phyloP scores from a whole-genome alignment of 106 monocot species.

The Allium cepa region DNA sequence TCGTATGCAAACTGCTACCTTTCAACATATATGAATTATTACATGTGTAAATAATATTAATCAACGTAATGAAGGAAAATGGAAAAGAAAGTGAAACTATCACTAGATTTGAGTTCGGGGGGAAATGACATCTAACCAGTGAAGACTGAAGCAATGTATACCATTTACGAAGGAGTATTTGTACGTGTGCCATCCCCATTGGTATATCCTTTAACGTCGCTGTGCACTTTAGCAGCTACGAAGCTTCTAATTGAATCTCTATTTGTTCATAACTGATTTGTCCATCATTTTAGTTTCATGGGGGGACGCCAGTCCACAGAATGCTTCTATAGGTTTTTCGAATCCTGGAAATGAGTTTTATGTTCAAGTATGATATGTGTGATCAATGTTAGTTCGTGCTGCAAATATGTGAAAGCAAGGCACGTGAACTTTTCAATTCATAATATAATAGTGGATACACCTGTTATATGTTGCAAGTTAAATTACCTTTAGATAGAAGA shows the following conservation, averaged over 20 bases:
- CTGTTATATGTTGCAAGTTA: too few species aligned
- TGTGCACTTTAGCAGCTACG: conserved; percentile 56
- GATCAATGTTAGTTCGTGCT: too few species aligned
- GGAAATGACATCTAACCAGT: conserved; percentile 58
- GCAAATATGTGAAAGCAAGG: too few species aligned
- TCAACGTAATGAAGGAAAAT: too few species aligned
- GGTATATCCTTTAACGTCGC: conserved; percentile 41
- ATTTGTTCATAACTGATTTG: conserved; percentile 19
- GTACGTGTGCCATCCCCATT: conserved; percentile 91
- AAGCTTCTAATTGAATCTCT: conserved; percentile 36
- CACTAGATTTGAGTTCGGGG: conserved; percentile 30
- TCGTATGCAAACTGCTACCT: neutral
- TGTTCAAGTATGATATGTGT: neutral
- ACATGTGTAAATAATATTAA: conserved; percentile 7
- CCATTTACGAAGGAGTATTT: conserved; percentile 73
- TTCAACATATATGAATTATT: neutral
- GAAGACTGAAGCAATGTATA: conserved; percentile 62
- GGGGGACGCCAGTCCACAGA: conserved; percentile 79
- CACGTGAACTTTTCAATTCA: too few species aligned
- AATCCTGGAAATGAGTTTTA: conserved; percentile 41
- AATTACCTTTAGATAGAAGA: too few species aligned
- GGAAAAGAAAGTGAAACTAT: too few species aligned
- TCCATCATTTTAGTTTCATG: conserved; percentile 72
- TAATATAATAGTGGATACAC: too few species aligned
- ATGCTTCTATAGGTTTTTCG: conserved; percentile 48